Evolutionary conservation across 2,329 filamentous ascomycete species (phyloP), one percentile per base, ranked within the genome.

Genomic region (Aspergillus viridinutans): DNA sequence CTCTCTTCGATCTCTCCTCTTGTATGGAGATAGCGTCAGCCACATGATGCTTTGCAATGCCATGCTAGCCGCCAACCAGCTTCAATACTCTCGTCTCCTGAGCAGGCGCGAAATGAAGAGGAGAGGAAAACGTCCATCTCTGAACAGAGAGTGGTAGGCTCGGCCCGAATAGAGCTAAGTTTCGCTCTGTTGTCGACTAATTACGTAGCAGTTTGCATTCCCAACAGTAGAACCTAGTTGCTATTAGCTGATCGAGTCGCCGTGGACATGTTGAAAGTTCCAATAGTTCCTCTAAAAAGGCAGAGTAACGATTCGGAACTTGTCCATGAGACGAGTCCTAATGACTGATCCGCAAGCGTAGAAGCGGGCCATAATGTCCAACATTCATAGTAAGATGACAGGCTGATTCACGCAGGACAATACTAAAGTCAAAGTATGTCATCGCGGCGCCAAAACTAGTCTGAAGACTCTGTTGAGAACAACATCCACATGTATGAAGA

Each of bases 1-100:
- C 49, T 17, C 25, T 48, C 43, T 38, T 50, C 49, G 26, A 35
- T 17, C 25, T 48, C 35, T 45, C 52, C 49, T 48, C 29, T 54
- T 53, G 32, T 58, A 20, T 49, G 35, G 54, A 52, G 52, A 48
- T 40, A 50, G 12, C 9, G 50, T 52, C 52, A 40, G 23, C 56
- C 50, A 55, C 48, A 55, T 35, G 49, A 51, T 50, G 26, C 23
- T 10, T 10, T 17, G 42, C 42, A 4, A 14, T 4, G 8, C 21
- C n/a, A 21, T 23, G 14, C 5, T 38, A 35, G 14, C 32, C 32
- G 32, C 32, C 14, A 3, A 38, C 14, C 14, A 6, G 32, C 14
- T 29, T 38, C 14, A 38, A 17, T 17, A 17, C 1, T 17, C 32
- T 38, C 14, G 5, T 38, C 32, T 38, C 5, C 14, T 38, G 32